phyloP scores from a whole-genome alignment of 129 eudicot genomes.

The Arctium minus region DNA sequence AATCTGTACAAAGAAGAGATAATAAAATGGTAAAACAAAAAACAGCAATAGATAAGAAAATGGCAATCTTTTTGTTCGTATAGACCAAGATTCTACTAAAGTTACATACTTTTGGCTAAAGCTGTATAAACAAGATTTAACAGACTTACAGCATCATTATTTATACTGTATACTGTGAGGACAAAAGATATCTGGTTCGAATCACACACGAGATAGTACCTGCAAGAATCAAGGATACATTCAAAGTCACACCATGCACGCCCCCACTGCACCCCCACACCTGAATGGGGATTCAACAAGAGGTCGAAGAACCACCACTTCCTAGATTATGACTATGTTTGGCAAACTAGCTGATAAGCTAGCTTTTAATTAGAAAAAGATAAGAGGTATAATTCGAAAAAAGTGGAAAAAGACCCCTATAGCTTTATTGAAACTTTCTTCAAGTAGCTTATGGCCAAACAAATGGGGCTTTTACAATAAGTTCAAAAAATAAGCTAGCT shows the following conservation, averaged over 20 bases:
- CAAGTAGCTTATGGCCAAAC: not conserved
- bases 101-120: not conserved
- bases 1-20: constrained; percentile 38
- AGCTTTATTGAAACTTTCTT: not conserved
- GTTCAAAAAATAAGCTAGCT: not conserved
- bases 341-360: no score
- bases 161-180: constrained; percentile 73
- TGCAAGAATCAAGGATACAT: constrained; percentile 35
- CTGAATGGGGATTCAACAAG: not conserved
- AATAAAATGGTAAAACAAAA: not conserved
- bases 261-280: not conserved
- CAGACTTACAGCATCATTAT: constrained; percentile 44
- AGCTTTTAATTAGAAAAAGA: no score
- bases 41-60: not conserved
- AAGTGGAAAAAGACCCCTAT: not conserved
- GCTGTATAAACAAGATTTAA: not conserved
- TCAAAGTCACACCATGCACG: not conserved
- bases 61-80: not conserved
- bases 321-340: no score
- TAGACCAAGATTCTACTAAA: not conserved
- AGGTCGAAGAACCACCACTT: not conserved
- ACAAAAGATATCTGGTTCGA: constrained; percentile 66
- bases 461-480: not conserved
- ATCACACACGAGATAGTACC: constrained; percentile 82
- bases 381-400: not conserved